Conservation (phyloP, 345 rosid species). For the sweet orange (Citrus sinensis) region DNA sequence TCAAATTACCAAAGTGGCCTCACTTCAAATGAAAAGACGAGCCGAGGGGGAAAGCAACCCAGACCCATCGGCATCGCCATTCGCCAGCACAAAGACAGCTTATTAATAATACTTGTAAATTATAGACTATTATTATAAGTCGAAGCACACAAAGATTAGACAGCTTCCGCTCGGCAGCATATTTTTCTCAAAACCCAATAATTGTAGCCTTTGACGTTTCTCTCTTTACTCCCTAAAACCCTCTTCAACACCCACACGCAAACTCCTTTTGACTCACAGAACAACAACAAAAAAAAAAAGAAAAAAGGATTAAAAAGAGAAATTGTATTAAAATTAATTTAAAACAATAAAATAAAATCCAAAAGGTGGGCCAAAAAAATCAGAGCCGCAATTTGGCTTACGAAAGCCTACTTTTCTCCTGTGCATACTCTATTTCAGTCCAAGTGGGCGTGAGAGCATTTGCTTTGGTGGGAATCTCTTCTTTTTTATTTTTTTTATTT, state of each 20-base stretch:
- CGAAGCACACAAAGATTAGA: constrained; percentile 9
- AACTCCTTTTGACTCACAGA: constrained; percentile 46
- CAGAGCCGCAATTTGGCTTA: constrained; percentile 47
- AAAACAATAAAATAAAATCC: not conserved
- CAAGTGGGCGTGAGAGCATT: constrained; percentile 14
- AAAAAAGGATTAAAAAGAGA: not conserved
- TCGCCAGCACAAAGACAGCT: too few species aligned
- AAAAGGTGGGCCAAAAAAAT: not conserved
- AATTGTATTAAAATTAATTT: not conserved
- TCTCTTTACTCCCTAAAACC: constrained; percentile 30
- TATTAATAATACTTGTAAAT: not conserved
- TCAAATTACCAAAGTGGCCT: not conserved
- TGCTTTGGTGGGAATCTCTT: not conserved
- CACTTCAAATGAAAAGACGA: not conserved
- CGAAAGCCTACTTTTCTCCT: constrained; percentile 28
- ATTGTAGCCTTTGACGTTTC: constrained; percentile 66
- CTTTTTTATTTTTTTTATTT: not conserved
- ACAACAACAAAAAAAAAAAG: not conserved
- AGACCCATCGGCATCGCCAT: too few species aligned
- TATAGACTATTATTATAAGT: not conserved
- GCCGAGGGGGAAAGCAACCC: not conserved
- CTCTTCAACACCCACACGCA: constrained; percentile 61
- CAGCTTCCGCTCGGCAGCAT: constrained; percentile 26
- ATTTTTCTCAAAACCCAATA: constrained; percentile 47
- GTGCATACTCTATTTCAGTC: constrained; percentile 8